Evolutionary conservation across 805 yeast species (phyloP).

Genomic region (Grigorovia jiainica): DNA sequence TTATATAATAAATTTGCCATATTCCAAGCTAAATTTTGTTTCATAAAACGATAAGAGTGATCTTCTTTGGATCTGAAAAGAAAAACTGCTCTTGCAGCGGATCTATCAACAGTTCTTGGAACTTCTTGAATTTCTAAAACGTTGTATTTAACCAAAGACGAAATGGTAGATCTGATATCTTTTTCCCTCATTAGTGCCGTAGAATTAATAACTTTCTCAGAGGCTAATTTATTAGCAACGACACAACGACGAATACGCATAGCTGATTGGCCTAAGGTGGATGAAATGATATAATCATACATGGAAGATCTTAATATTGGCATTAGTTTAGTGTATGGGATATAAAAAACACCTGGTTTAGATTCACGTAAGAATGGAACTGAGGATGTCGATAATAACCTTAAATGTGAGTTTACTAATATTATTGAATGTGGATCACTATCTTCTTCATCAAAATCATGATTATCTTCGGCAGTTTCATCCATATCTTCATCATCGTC

Average conservation of each 20-base stretch:
- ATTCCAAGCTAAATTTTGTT: conserved; percentile 39
- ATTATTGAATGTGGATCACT: conserved; percentile 24
- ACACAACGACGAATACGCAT: conserved; percentile 72
- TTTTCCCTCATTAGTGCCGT: conserved; percentile 68
- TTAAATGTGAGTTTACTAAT: conserved; percentile 55
- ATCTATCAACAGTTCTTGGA: conserved; percentile 84
- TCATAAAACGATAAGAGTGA: conserved; percentile 39
- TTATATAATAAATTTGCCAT: conserved; percentile 40
- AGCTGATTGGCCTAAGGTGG: conserved; percentile 56
- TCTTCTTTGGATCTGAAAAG: conserved; percentile 63
- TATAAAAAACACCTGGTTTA: conserved; percentile 46
- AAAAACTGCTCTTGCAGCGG: conserved; percentile 80
- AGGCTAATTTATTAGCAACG: conserved; percentile 57
- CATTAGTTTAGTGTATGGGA: conserved; percentile 50
- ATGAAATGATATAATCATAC: conserved; percentile 48
- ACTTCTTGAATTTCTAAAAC: conserved; percentile 86
- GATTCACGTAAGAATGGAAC: conserved; percentile 54
- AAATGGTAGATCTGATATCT: conserved; percentile 62
- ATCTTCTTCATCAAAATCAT: conserved; percentile 29
- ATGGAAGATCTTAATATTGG: conserved; percentile 39
- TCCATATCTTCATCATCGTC: conserved; percentile 20
- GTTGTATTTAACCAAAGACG: conserved; percentile 57
- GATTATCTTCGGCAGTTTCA: conserved; percentile 19
- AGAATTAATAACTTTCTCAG: conserved; percentile 75
- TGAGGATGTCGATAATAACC: conserved; percentile 42